phyloP scores from a whole-genome alignment of 2,329 filamentous ascomycete species.

The Cytospora piceae region DNA sequence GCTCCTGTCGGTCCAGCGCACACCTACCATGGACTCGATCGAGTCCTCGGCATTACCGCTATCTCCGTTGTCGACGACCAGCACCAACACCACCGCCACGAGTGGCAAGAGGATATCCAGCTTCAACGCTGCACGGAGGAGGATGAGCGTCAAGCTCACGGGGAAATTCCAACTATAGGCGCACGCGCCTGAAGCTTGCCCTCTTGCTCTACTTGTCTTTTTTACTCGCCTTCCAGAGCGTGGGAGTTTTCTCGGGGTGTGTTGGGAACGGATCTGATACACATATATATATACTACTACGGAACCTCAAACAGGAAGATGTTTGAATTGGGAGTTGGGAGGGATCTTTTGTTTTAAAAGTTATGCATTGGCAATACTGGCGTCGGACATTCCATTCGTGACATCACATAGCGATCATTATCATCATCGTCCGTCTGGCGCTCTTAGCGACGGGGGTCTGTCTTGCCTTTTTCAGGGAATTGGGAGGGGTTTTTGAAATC shows the following conservation, averaged over 20 bases:
- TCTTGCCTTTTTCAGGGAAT: not conserved
- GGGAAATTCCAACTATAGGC: slow-evolving; percentile 26
- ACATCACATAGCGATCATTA: slow-evolving; percentile 9
- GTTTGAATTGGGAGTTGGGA: slow-evolving; percentile 8
- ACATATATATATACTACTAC: not conserved
- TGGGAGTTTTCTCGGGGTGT: slow-evolving; percentile 10
- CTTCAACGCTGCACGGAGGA: slow-evolving; percentile 25
- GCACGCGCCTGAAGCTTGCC: not conserved
- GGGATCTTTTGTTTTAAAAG: slow-evolving; percentile 4
- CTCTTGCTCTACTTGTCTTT: not conserved
- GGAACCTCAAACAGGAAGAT: slow-evolving; percentile 9
- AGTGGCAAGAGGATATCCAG: slow-evolving; percentile 27
- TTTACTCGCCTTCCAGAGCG: slow-evolving; percentile 17
- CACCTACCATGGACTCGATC: slow-evolving; percentile 9
- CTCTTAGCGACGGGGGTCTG: slow-evolving; percentile 8
- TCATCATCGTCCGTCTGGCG: slow-evolving; percentile 13
- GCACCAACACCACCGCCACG: slow-evolving; percentile 18
- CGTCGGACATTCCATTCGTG: slow-evolving; percentile 24
- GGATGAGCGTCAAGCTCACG: slow-evolving; percentile 30
- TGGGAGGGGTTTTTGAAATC: not conserved
- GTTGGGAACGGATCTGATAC: not conserved
- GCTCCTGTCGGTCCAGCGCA: slow-evolving; percentile 18
- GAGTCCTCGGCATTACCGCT: slow-evolving; percentile 27
- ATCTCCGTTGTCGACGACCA: slow-evolving; percentile 25
- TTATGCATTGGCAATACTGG: slow-evolving; percentile 21